A percentile compares a stretch with the other conserved stretches of the same genome.
phyloP scores from a whole-genome alignment of 179 eudicot species.

The Beta macrorhiza region DNA sequence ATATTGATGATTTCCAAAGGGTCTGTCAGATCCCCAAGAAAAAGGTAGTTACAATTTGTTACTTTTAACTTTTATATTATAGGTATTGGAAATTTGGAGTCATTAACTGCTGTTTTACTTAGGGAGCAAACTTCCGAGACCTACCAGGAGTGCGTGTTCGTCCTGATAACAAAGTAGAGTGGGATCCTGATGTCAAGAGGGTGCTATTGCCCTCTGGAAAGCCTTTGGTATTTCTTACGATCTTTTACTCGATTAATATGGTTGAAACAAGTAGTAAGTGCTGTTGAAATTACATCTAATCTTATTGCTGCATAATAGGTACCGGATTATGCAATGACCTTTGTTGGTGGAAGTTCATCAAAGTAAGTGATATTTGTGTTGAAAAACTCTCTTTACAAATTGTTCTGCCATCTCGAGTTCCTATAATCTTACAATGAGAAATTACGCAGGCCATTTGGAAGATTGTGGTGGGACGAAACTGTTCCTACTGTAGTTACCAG shows the following conservation, averaged over 20 bases:
- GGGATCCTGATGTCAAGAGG: slow-evolving; percentile 59
- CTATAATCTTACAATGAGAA: background rate
- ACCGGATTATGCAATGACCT: slow-evolving; percentile 57
- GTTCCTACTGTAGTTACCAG: slow-evolving; percentile 59
- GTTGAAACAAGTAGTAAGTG: background rate
- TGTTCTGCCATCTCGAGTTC: no score
- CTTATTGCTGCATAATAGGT: slow-evolving; percentile 31
- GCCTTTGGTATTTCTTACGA: slow-evolving; percentile 25
- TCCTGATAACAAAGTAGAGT: slow-evolving; percentile 55
- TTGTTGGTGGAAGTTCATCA: slow-evolving; percentile 46
- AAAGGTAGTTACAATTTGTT: slow-evolving; percentile 44
- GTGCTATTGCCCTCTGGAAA: slow-evolving; percentile 37
- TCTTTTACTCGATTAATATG: background rate
- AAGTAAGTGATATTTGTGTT: slow-evolving; percentile 40
- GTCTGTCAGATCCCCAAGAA: slow-evolving; percentile 59
- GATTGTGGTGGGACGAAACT: slow-evolving; percentile 58
- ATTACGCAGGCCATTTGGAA: slow-evolving; percentile 50
- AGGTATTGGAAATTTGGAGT: background rate
- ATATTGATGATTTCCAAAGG: slow-evolving; percentile 65
- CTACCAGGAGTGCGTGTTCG: slow-evolving; percentile 65
- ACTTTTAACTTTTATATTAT: background rate
- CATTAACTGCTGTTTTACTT: background rate
- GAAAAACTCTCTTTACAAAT: background rate
- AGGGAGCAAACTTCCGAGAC: slow-evolving; percentile 88
- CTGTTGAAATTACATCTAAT: background rate